phyloP scores from a whole-genome alignment of 305 asterid species.

The Rubia tinctorum region DNA sequence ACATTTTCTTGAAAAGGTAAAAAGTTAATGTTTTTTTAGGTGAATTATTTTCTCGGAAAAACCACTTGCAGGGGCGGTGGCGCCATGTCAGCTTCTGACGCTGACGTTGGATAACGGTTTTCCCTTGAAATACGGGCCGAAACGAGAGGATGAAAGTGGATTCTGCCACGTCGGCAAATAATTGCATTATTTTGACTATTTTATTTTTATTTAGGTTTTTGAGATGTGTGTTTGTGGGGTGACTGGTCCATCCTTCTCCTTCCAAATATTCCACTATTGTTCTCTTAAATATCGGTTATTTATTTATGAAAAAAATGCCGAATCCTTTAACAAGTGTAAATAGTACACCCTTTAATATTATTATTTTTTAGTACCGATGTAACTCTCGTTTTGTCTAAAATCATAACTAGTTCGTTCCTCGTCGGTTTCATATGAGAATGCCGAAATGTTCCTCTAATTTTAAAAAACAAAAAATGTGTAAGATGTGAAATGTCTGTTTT shows the following conservation, averaged over 20 bases:
- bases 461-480: too few relatives aligned
- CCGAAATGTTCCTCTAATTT: too few relatives aligned
- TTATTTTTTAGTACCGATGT: too few relatives aligned
- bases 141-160: constrained; percentile 14
- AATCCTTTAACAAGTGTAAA: too few relatives aligned
- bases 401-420: too few relatives aligned
- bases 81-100: constrained; percentile 32
- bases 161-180: constrained; percentile 21
- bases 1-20: neutral
- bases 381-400: too few relatives aligned
- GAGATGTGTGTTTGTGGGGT: constrained; percentile 2
- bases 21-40: neutral
- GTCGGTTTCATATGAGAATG: too few relatives aligned
- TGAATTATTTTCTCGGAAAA: neutral
- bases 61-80: constrained; percentile 13
- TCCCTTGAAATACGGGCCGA: constrained; percentile 31
- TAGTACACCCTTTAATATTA: too few relatives aligned
- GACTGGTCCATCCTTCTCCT: constrained; percentile 2
- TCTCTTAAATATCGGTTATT: neutral
- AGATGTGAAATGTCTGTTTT: too few relatives aligned
- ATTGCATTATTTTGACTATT: neutral
- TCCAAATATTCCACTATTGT: constrained; percentile 7
- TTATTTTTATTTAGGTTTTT: neutral
- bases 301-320: too few relatives aligned
- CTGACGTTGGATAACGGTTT: constrained; percentile 25